These are phyloP conservation scores for Cymbopogon citratus DNA, from an alignment of 176 grass and related monocot genomes.

Conservation along the genomic window DNA sequence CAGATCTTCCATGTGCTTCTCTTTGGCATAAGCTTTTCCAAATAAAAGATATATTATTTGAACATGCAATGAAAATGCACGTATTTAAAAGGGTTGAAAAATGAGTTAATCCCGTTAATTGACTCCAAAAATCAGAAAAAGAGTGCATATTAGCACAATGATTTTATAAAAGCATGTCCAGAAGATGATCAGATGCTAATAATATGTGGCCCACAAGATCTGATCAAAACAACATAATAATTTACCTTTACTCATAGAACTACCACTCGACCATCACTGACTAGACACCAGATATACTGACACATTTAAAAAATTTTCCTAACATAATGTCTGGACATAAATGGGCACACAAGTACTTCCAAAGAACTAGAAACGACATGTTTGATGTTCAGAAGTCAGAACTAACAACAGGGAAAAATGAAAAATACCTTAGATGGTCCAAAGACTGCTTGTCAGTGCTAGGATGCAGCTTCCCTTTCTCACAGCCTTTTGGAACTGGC, in stretches of 20 bases:
- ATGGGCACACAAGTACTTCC: background rate
- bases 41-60: background rate
- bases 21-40: background rate
- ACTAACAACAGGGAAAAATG: background rate
- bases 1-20: background rate
- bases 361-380: background rate
- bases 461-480: constrained; percentile 89
- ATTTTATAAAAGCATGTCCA: background rate
- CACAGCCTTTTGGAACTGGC: constrained; percentile 57
- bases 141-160: background rate
- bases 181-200: background rate
- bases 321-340: background rate
- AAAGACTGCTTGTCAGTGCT: constrained; percentile 84
- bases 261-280: background rate
- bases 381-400: background rate
- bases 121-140: background rate
- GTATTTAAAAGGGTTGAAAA: background rate
- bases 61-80: background rate
- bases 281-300: background rate
- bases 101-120: background rate
- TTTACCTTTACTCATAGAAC: background rate
- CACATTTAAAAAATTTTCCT: background rate
- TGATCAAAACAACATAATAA: background rate
- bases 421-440: constrained; percentile 66
- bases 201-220: background rate